These are phyloP conservation scores for Trichoderma hamatum DNA, from an alignment of 2,329 filamentous ascomycete species.

Conservation along the genomic window DNA sequence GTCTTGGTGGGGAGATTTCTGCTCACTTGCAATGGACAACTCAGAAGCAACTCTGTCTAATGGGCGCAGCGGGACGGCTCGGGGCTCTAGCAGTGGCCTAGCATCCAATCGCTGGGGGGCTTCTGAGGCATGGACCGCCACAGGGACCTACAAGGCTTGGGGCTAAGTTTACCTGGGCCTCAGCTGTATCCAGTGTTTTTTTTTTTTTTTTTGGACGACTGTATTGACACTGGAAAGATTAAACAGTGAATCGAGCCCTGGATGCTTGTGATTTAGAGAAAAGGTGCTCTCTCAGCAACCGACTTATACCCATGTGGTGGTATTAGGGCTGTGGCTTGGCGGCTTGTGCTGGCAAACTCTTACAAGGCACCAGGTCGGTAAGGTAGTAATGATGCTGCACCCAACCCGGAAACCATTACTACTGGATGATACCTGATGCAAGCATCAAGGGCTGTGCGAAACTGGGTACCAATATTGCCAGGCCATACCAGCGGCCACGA, in stretches of 20 bases:
- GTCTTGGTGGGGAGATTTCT: not conserved
- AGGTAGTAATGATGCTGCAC: not conserved
- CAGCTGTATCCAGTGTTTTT: not conserved
- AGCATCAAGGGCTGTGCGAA: not conserved
- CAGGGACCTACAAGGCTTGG: not conserved
- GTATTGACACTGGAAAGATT: not conserved
- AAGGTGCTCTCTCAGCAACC: not conserved
- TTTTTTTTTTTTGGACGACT: too few species aligned
- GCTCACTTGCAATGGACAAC: conserved; percentile 5
- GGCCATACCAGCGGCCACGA: not conserved
- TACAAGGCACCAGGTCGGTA: not conserved
- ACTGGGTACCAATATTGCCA: not conserved
- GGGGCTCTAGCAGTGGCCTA: not conserved
- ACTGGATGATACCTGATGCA: not conserved
- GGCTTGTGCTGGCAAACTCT: not conserved
- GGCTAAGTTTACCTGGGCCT: not conserved
- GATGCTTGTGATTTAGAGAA: not conserved
- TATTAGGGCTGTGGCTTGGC: not conserved
- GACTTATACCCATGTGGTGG: not conserved
- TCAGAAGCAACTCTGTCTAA: conserved; percentile 7
- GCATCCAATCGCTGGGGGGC: not conserved
- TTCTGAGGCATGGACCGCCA: not conserved
- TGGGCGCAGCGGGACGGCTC: conserved; percentile 14
- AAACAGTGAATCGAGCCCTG: not conserved
- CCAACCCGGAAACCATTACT: not conserved